Conservation (phyloP, 2,329 filamentous ascomycete genomes). For the Rasamsonia emersonii region DNA sequence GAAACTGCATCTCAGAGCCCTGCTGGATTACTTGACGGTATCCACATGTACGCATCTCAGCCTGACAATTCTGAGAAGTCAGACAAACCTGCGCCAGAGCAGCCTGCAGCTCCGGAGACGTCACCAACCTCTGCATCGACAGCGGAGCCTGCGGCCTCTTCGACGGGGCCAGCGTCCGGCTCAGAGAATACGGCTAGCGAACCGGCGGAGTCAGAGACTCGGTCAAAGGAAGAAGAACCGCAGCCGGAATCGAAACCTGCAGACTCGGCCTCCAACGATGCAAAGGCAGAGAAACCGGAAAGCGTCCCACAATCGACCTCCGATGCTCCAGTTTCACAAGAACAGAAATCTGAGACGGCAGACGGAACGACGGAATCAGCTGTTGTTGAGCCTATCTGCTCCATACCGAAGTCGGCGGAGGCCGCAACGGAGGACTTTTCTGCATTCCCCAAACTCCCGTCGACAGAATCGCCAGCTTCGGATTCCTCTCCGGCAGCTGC, state of each 20-base stretch:
- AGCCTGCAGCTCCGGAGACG: too few species aligned
- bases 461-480: conserved; percentile 3
- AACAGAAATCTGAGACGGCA: too few species aligned
- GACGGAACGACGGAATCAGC: too few species aligned
- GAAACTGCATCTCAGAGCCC: conserved; percentile 2
- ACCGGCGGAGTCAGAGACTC: conserved; percentile 2
- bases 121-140: too few species aligned
- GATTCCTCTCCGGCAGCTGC: too few species aligned
- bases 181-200: background rate
- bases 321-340: background rate
- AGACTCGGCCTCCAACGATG: conserved; percentile 1
- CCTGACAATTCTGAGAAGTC: conserved; percentile 7
- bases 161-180: too few species aligned
- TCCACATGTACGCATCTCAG: conserved; percentile 16
- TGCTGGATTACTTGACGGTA: conserved; percentile 15
- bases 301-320: background rate
- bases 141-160: too few species aligned
- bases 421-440: background rate
- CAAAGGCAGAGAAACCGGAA: background rate
- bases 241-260: conserved; percentile 3
- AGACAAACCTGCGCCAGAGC: too few species aligned
- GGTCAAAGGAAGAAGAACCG: conserved; percentile 1
- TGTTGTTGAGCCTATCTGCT: background rate
- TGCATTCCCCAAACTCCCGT: conserved; percentile 1
- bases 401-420: conserved; percentile 1